These are phyloP conservation scores for Lactuca sativa DNA, from an alignment of 129 eudicot species.

Conservation along the genomic window DNA sequence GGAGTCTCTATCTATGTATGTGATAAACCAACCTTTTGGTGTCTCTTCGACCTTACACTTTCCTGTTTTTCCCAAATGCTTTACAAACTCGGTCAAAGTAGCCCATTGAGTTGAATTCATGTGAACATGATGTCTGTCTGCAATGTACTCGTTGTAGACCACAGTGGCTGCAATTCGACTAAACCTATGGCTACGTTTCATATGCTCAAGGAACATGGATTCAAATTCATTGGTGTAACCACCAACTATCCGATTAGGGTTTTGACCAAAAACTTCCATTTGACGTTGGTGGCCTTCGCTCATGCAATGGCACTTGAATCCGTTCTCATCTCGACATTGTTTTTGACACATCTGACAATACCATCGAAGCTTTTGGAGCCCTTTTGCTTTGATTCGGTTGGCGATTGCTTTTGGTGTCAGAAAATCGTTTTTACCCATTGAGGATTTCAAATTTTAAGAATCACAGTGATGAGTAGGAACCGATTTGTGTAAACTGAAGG, in stretches of 20 bases:
- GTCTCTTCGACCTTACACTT: conserved; percentile 92
- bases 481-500: too few relatives aligned
- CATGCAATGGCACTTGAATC: conserved; percentile 96
- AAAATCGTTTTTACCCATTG: conserved; percentile 91
- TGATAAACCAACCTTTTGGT: conserved; percentile 93
- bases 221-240: conserved; percentile 92
- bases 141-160: conserved; percentile 82
- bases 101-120: conserved; percentile 95
- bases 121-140: conserved; percentile 80
- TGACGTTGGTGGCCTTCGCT: conserved; percentile 91
- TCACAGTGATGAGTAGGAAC: too few relatives aligned
- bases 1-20: conserved; percentile 79
- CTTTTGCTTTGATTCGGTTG: conserved; percentile 88
- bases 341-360: conserved; percentile 98
- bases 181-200: conserved; percentile 88
- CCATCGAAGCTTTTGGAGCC: conserved; percentile 91
- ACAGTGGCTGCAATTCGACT: conserved; percentile 92
- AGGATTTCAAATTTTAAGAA: neutral
- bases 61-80: conserved; percentile 70
- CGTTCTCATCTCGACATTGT: conserved; percentile 93
- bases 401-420: conserved; percentile 91
- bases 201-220: conserved; percentile 59
- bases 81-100: conserved; percentile 78
- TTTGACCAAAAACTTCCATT: conserved; percentile 88
- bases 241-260: conserved; percentile 68